These are phyloP conservation scores for Graphiopsis chlorocephala DNA, from an alignment of 2,329 filamentous ascomycete genomes.

Conservation along the genomic window DNA sequence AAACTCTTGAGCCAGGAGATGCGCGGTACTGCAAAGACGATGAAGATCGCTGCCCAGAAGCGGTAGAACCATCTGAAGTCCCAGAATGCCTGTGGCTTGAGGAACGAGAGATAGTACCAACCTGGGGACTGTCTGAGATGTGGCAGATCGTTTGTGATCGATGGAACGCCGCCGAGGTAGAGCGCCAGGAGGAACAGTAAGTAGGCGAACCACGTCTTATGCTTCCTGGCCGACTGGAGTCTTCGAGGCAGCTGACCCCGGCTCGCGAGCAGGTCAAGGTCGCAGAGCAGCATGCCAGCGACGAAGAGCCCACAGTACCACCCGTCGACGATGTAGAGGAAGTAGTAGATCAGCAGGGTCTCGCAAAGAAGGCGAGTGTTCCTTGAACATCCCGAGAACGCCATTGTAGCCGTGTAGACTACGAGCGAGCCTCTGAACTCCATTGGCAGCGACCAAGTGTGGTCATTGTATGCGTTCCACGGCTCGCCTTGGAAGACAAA, in stretches of 20 bases:
- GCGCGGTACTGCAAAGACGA: slow-evolving; percentile 56
- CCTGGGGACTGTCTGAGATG: slow-evolving; percentile 55
- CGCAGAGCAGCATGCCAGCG: slow-evolving; percentile 60
- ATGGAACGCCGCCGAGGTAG: slow-evolving; percentile 61
- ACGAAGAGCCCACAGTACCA: slow-evolving; percentile 62
- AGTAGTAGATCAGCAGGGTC: slow-evolving; percentile 58
- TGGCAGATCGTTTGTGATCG: slow-evolving; percentile 49
- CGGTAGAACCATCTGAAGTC: slow-evolving; percentile 54
- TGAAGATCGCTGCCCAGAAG: slow-evolving; percentile 58
- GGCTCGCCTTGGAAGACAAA: slow-evolving; percentile 61
- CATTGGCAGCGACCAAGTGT: slow-evolving; percentile 63
- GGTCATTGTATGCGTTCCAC: slow-evolving; percentile 58
- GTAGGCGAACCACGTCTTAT: slow-evolving; percentile 54
- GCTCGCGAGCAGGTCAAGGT: slow-evolving; percentile 57
- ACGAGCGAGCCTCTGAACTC: slow-evolving; percentile 64
- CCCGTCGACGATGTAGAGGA: slow-evolving; percentile 66
- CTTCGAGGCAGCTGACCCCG: slow-evolving; percentile 51
- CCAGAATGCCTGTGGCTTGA: slow-evolving; percentile 40
- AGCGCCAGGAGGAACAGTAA: slow-evolving; percentile 53
- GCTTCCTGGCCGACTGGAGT: slow-evolving; percentile 46
- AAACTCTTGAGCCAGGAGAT: slow-evolving; percentile 58
- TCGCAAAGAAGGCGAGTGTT: slow-evolving; percentile 57
- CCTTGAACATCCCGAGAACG: slow-evolving; percentile 55
- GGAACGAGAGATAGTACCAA: slow-evolving; percentile 58
- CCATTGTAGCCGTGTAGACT: slow-evolving; percentile 57